Conservation (phyloP, 1,284 basidiomycete species). For the Phlebopus sp. region DNA sequence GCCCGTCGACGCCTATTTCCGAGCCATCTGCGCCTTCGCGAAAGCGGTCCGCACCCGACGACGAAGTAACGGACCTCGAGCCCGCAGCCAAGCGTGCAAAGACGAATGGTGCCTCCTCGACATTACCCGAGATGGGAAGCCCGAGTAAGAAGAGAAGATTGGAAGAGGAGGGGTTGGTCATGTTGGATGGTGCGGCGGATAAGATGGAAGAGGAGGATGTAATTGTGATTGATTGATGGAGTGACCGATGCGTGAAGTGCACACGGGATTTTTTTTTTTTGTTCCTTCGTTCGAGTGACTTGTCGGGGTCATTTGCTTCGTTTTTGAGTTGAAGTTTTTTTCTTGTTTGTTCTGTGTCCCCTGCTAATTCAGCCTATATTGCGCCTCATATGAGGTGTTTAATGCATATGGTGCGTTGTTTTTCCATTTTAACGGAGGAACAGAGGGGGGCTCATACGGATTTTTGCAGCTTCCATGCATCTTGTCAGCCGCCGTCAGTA, state of each 20-base stretch:
- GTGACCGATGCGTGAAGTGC: too few relatives aligned
- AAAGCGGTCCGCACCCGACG: constrained; percentile 59
- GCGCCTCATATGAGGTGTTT: background rate
- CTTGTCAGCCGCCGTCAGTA: background rate
- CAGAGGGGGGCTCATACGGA: too few relatives aligned
- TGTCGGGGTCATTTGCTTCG: background rate
- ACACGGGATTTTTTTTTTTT: background rate
- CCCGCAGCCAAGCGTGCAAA: constrained; percentile 55
- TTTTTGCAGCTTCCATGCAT: background rate
- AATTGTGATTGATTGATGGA: constrained; percentile 51
- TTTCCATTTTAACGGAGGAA: too few relatives aligned
- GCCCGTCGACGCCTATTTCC: constrained; percentile 38
- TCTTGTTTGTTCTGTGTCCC: too few relatives aligned
- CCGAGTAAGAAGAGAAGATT: constrained; percentile 62
- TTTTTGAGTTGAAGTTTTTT: background rate
- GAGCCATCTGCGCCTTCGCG: constrained; percentile 33
- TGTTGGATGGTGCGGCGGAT: constrained; percentile 60
- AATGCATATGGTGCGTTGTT: background rate
- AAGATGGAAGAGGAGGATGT: constrained; percentile 50
- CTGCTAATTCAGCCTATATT: background rate
- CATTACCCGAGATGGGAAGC: constrained; percentile 32
- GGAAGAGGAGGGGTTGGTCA: constrained; percentile 69
- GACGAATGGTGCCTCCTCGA: constrained; percentile 18
- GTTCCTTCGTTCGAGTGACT: background rate
- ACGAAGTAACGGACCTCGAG: constrained; percentile 45